These are phyloP conservation scores for Penicillium occitanis DNA, from an alignment of 2,329 filamentous ascomycete species.

Conservation along the genomic window DNA sequence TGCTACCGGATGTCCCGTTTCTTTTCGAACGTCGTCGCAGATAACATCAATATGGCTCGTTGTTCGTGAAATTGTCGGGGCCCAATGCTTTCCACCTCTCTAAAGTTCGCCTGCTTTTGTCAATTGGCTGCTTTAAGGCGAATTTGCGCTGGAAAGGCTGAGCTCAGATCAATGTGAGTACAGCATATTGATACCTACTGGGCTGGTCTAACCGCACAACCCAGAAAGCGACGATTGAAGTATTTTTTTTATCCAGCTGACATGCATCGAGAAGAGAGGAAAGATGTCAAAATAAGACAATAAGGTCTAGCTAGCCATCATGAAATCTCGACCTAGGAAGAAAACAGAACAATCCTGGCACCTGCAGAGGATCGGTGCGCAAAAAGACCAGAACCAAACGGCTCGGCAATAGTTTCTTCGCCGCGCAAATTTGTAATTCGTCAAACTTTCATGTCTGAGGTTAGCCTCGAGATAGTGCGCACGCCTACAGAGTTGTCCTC, in stretches of 20 bases:
- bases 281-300: background rate
- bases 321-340: background rate
- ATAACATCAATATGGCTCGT: background rate
- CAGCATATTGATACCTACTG: background rate
- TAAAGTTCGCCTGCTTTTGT: background rate
- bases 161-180: background rate
- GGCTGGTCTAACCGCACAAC: background rate
- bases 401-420: background rate
- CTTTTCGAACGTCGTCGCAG: background rate
- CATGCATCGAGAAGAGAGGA: background rate
- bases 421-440: background rate
- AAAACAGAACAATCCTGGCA: background rate
- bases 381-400: background rate
- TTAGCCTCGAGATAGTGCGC: background rate
- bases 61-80: background rate
- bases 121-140: background rate
- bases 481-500: background rate
- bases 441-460: background rate
- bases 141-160: background rate
- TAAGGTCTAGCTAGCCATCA: background rate
- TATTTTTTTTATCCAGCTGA: background rate
- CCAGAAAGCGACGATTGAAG: background rate
- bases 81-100: background rate
- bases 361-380: slow-evolving; percentile 1
- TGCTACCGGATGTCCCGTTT: background rate